Conservation (phyloP, 129 eudicot genomes). For the Mikania micrantha region DNA sequence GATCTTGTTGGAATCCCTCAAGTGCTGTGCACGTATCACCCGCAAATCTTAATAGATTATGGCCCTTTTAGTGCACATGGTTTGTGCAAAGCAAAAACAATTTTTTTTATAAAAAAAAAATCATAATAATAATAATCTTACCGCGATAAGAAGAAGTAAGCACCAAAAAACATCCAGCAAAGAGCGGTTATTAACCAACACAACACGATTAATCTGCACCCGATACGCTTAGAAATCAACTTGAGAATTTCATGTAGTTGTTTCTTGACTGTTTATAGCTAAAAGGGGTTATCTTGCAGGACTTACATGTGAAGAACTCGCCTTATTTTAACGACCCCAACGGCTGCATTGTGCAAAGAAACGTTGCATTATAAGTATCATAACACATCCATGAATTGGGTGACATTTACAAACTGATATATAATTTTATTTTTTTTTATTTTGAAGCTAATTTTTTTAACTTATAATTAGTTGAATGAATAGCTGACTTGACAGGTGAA, state of each 20-base stretch:
- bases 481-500: background rate
- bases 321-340: constrained; percentile 42
- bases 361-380: background rate
- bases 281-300: background rate
- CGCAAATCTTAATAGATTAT: constrained; percentile 46
- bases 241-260: background rate
- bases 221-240: background rate
- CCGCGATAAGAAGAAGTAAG: constrained; percentile 59
- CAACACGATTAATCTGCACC: constrained; percentile 46
- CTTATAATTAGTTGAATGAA: too few relatives aligned
- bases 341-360: constrained; percentile 27
- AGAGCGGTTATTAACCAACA: constrained; percentile 66
- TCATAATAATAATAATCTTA: constrained; percentile 35
- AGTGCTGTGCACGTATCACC: constrained; percentile 87
- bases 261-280: background rate
- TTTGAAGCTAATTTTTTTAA: background rate
- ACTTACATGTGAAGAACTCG: constrained; percentile 56
- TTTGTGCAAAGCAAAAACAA: background rate
- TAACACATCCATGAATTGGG: background rate
- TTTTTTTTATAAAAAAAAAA: background rate
- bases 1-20: constrained; percentile 61
- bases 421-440: background rate
- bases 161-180: constrained; percentile 78
- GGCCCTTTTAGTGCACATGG: background rate
- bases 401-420: background rate